These are phyloP conservation scores for Pseudoperonospora humuli DNA, from an alignment of 352 stramenopile genomes.

Conservation along the genomic window DNA sequence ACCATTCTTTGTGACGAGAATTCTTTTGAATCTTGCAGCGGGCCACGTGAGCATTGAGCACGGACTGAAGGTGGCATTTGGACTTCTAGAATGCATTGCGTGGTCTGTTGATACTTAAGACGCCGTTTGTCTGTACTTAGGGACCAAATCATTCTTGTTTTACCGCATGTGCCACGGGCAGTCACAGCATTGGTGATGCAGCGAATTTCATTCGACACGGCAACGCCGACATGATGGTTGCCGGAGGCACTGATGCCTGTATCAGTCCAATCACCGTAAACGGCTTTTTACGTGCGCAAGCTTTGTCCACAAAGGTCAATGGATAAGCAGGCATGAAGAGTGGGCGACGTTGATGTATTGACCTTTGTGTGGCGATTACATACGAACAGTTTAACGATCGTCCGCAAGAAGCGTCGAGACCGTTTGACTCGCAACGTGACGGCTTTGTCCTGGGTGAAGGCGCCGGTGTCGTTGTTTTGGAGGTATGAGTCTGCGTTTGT, in stretches of 20 bases:
- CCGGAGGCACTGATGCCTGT: conserved; percentile 91
- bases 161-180: conserved; percentile 95
- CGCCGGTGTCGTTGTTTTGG: conserved; percentile 56
- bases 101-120: background rate
- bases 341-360: background rate
- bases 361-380: background rate
- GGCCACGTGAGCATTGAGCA: conserved; percentile 89
- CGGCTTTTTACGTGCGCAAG: conserved; percentile 93
- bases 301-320: conserved; percentile 86
- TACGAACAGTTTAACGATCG: conserved; percentile 88
- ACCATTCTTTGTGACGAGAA: conserved; percentile 91
- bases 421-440: conserved; percentile 92
- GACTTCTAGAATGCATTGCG: background rate
- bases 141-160: conserved; percentile 96
- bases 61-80: conserved; percentile 60
- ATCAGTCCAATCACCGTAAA: conserved; percentile 92
- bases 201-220: conserved; percentile 81
- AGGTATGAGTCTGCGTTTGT: conserved; percentile 18
- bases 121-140: conserved; percentile 14
- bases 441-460: conserved; percentile 97
- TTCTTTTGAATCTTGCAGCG: conserved; percentile 90
- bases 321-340: background rate
- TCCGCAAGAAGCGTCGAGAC: conserved; percentile 83
- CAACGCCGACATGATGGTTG: conserved; percentile 94
- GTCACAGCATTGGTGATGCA: conserved; percentile 94